Percentiles rank a stretch among this genome's conserved stretches.
These are phyloP conservation scores for Fallopia convolvulus DNA, from an alignment of 148 eudicot species.

Conservation along the genomic window DNA sequence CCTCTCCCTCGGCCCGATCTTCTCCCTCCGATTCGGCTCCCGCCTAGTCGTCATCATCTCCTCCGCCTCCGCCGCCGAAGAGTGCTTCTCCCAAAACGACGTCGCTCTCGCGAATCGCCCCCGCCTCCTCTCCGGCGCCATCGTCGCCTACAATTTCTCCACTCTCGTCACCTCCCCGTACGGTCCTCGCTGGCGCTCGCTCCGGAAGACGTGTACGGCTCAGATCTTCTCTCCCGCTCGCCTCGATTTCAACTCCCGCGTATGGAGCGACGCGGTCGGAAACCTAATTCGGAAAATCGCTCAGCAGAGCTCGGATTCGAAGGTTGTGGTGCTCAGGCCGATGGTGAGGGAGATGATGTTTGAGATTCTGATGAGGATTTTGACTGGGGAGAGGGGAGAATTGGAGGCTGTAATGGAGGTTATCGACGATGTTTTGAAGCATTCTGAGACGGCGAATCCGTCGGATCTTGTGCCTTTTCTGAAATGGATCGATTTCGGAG, in stretches of 20 bases:
- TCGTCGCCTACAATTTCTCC: slow-evolving; percentile 18
- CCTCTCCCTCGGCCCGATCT: slow-evolving; percentile 22
- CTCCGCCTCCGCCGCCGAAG: slow-evolving; percentile 28
- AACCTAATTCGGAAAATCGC: not conserved
- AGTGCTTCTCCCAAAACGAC: slow-evolving; percentile 33
- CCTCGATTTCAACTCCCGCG: slow-evolving; percentile 6
- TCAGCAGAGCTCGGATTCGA: not conserved
- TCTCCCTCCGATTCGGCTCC: slow-evolving; percentile 28
- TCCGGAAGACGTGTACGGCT: slow-evolving; percentile 13
- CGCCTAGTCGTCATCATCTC: slow-evolving; percentile 25
- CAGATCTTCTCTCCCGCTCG: slow-evolving; percentile 17
- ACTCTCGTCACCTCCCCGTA: slow-evolving; percentile 16
- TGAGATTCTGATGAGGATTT: slow-evolving; percentile 19
- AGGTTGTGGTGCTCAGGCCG: slow-evolving; percentile 17
- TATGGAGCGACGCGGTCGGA: slow-evolving; percentile 13
- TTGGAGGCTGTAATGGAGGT: slow-evolving; percentile 11
- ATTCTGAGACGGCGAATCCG: slow-evolving; percentile 15
- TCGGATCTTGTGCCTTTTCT: slow-evolving; percentile 18
- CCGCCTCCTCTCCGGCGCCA: slow-evolving; percentile 19
- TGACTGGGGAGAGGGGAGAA: slow-evolving; percentile 19
- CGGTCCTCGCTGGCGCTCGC: slow-evolving; percentile 20
- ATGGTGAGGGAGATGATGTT: slow-evolving; percentile 17
- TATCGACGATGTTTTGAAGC: slow-evolving; percentile 8
- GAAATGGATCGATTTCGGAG: slow-evolving; percentile 15
- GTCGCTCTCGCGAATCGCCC: slow-evolving; percentile 32